These are phyloP conservation scores for Botrytis galanthina DNA, from an alignment of 2,329 filamentous ascomycete genomes.

Conservation along the genomic window DNA sequence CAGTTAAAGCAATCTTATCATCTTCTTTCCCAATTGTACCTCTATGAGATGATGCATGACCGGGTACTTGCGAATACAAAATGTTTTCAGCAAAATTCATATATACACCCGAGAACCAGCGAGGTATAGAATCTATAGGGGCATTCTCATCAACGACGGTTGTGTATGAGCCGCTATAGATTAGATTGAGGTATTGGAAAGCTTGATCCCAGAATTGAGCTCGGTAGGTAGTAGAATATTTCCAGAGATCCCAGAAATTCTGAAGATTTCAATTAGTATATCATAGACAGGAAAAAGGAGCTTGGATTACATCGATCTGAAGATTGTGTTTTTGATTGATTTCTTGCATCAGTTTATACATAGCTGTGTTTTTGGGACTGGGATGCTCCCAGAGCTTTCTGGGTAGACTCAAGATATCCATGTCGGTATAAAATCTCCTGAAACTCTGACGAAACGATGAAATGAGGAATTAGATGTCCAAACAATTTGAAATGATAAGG, in stretches of 20 bases:
- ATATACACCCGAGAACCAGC: slow-evolving; percentile 72
- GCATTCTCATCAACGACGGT: slow-evolving; percentile 66
- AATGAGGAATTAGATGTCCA: not conserved
- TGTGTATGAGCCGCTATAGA: slow-evolving; percentile 60
- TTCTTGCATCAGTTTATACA: slow-evolving; percentile 65
- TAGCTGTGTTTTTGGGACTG: slow-evolving; percentile 57
- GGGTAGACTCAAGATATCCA: slow-evolving; percentile 41
- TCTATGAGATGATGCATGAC: slow-evolving; percentile 45
- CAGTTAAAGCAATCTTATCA: slow-evolving; percentile 65
- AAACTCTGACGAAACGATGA: not conserved
- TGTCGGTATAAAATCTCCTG: slow-evolving; percentile 3
- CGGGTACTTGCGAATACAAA: slow-evolving; percentile 55
- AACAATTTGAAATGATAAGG: not conserved
- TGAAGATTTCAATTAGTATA: slow-evolving; percentile 35
- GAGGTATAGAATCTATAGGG: slow-evolving; percentile 68
- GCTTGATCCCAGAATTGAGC: slow-evolving; percentile 64
- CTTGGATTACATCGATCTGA: slow-evolving; percentile 52
- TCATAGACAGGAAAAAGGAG: not conserved
- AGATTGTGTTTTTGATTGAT: slow-evolving; percentile 58
- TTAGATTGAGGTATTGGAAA: slow-evolving; percentile 58
- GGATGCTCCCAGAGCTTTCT: slow-evolving; percentile 69
- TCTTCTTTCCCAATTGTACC: slow-evolving; percentile 67
- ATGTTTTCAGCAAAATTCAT: slow-evolving; percentile 82
- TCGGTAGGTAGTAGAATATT: slow-evolving; percentile 63
- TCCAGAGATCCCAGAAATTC: slow-evolving; percentile 68